phyloP scores from a whole-genome alignment of 2,329 filamentous ascomycete species.

The Torrubiella hemipterigena region DNA sequence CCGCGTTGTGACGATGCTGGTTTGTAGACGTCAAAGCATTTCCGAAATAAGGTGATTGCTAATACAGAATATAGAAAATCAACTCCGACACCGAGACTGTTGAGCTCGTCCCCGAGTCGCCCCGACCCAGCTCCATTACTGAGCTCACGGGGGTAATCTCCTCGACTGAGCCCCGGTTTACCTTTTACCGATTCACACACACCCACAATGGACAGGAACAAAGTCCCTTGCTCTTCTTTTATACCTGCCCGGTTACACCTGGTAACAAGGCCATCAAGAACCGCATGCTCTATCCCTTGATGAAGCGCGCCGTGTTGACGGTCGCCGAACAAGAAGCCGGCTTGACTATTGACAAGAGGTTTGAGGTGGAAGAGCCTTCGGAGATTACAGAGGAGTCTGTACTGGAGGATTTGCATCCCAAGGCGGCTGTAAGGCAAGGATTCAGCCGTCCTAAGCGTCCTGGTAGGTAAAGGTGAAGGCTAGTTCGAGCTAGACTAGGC shows the following conservation, averaged over 20 bases:
- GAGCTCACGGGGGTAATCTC: conserved; percentile 52
- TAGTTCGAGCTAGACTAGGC: too few species aligned
- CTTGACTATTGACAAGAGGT: conserved; percentile 56
- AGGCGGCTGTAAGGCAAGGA: conserved; percentile 50
- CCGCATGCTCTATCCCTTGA: conserved; percentile 72
- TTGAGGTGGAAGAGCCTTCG: conserved; percentile 53
- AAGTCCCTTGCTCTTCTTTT: conserved; percentile 64
- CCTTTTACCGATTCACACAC: conserved; percentile 60
- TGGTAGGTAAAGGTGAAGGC: conserved; percentile 50
- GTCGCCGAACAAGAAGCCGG: conserved; percentile 55
- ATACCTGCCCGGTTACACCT: conserved; percentile 60
- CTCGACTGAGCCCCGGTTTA: conserved; percentile 59
- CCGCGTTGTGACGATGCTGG: conserved; percentile 51
- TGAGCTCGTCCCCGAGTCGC: conserved; percentile 46
- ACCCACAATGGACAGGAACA: conserved; percentile 38
- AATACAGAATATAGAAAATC: conserved; percentile 47
- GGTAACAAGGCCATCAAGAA: conserved; percentile 63
- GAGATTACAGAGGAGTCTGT: conserved; percentile 61
- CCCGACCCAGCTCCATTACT: conserved; percentile 39
- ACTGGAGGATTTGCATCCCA: conserved; percentile 55
- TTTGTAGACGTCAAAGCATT: conserved; percentile 22
- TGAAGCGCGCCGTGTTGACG: conserved; percentile 54
- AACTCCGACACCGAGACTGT: conserved; percentile 58
- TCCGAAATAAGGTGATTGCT: conserved; percentile 2
- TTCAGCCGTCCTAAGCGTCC: conserved; percentile 74